A percentile compares a stretch with the other conserved stretches of the same genome.
phyloP scores from a whole-genome alignment of 805 yeast genomes.

The Metschnikowia borealis region DNA sequence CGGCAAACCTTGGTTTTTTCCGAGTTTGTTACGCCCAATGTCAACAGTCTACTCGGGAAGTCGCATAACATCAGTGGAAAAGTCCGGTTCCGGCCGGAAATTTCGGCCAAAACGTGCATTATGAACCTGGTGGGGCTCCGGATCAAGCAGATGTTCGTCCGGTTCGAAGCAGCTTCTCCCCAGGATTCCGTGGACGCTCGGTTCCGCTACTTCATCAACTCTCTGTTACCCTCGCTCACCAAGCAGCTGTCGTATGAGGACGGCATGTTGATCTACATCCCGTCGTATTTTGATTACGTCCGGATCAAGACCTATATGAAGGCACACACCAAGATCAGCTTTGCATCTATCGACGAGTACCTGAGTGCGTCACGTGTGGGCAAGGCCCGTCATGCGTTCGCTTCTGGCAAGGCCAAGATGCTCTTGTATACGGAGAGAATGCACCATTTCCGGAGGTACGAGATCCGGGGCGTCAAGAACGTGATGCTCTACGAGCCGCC shows the following conservation, averaged over 20 bases:
- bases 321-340: slow-evolving; percentile 57
- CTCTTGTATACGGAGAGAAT: slow-evolving; percentile 90
- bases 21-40: slow-evolving; percentile 76
- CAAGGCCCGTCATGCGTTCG: slow-evolving; percentile 66
- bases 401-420: slow-evolving; percentile 56
- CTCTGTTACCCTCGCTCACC: slow-evolving; percentile 67
- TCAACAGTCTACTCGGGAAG: slow-evolving; percentile 55
- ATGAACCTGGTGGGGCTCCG: slow-evolving; percentile 63
- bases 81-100: slow-evolving; percentile 48
- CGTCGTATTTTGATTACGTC: slow-evolving; percentile 82
- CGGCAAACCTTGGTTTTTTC: slow-evolving; percentile 78
- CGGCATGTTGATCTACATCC: slow-evolving; percentile 78
- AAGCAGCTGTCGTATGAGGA: slow-evolving; percentile 57
- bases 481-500: slow-evolving; percentile 83
- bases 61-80: slow-evolving; percentile 59
- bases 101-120: slow-evolving; percentile 46
- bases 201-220: slow-evolving; percentile 73
- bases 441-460: slow-evolving; percentile 86
- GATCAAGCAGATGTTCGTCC: slow-evolving; percentile 64
- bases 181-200: slow-evolving; percentile 48
- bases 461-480: slow-evolving; percentile 78
- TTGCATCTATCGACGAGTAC: slow-evolving; percentile 80
- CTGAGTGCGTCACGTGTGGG: slow-evolving; percentile 67
- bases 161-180: slow-evolving; percentile 71
- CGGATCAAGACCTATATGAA: slow-evolving; percentile 70